Evolutionary conservation across 768 basidiomycete genomes (phyloP).

Genomic region (Sarcodon aspratus): DNA sequence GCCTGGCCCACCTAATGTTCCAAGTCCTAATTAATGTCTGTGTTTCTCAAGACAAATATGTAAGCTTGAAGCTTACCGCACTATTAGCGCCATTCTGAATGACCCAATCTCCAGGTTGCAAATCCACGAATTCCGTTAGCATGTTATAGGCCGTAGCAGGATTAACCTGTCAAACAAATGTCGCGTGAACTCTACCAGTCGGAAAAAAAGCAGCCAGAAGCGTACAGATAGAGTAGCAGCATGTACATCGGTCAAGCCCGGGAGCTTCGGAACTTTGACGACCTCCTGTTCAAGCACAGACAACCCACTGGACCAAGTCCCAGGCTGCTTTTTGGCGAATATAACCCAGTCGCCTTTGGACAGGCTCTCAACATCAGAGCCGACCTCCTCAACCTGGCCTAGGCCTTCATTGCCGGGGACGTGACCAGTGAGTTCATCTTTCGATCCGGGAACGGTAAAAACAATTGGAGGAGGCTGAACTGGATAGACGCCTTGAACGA

Average conservation of each 20-base stretch:
- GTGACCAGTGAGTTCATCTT: constrained; percentile 29
- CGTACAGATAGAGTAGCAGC: constrained; percentile 70
- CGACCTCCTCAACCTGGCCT: constrained; percentile 52
- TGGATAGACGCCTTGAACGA: constrained; percentile 78
- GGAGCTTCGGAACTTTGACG: constrained; percentile 40
- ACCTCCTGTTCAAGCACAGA: constrained; percentile 47
- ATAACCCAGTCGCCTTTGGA: constrained; percentile 63
- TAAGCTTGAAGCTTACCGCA: constrained; percentile 37
- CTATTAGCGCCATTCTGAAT: constrained; percentile 78
- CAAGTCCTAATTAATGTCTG: background rate
- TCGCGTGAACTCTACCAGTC: background rate
- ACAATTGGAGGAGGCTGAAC: constrained; percentile 35
- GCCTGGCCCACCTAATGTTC: constrained; percentile 61
- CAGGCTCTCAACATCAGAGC: constrained; percentile 37
- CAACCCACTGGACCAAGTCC: constrained; percentile 59
- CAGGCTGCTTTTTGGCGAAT: constrained; percentile 54
- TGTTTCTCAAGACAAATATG: background rate
- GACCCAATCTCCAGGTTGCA: constrained; percentile 66
- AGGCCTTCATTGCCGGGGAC: constrained; percentile 74
- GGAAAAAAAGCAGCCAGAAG: background rate
- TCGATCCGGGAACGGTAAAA: constrained; percentile 14
- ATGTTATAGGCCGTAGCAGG: constrained; percentile 79
- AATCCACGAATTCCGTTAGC: constrained; percentile 56
- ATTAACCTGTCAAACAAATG: constrained; percentile 45
- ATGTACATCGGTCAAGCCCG: constrained; percentile 41